Evolutionary conservation across 257 asterid species (phyloP).

Genomic region (Penstemon eatonii): DNA sequence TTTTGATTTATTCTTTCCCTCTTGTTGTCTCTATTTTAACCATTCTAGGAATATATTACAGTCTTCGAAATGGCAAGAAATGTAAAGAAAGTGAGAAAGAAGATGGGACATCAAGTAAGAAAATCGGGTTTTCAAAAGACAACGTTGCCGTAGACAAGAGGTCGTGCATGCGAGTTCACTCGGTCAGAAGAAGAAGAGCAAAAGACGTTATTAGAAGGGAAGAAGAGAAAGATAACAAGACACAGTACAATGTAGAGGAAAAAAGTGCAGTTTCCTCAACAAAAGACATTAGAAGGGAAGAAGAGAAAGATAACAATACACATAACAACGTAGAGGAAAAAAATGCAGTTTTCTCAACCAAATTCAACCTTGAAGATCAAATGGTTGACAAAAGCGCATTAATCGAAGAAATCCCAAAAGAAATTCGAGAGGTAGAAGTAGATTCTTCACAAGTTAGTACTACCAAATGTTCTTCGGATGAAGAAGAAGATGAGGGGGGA

Average conservation of each 20-base stretch:
- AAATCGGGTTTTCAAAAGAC: slow-evolving; percentile 12
- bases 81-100: slow-evolving; percentile 15
- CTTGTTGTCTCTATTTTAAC: slow-evolving; percentile 32
- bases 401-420: slow-evolving; percentile 49
- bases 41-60: slow-evolving; percentile 26
- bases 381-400: slow-evolving; percentile 47
- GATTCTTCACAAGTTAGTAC: slow-evolving; percentile 10
- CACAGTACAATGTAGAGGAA: slow-evolving; percentile 40
- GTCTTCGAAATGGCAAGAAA: slow-evolving; percentile 23
- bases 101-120: slow-evolving; percentile 9
- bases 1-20: slow-evolving; percentile 46
- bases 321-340: background rate
- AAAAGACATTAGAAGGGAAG: too few relatives aligned
- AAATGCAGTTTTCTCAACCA: background rate
- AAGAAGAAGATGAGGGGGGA: slow-evolving; percentile 38
- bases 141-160: slow-evolving; percentile 19
- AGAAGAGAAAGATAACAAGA: slow-evolving; percentile 14
- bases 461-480: slow-evolving; percentile 31
- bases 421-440: slow-evolving; percentile 54
- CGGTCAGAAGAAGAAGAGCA: slow-evolving; percentile 64
- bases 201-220: slow-evolving; percentile 34
- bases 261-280: slow-evolving; percentile 38
- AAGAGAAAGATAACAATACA: background rate
- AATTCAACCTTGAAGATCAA: slow-evolving; percentile 12
- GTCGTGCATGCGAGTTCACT: slow-evolving; percentile 49